phyloP scores from a whole-genome alignment of 2,329 filamentous ascomycete species.

The Daldinia eschscholtzii region DNA sequence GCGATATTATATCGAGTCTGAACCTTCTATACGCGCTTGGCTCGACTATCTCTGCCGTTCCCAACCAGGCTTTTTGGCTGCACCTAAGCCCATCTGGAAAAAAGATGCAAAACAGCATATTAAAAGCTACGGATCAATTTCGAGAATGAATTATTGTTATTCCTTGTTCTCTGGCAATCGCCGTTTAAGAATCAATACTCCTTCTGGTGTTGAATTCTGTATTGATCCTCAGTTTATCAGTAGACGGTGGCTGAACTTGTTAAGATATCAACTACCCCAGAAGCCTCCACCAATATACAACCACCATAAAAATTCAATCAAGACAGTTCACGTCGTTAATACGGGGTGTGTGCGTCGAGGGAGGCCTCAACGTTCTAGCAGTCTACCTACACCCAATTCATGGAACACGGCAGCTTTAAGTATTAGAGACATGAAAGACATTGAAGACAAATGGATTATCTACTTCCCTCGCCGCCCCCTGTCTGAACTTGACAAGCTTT shows the following conservation, averaged over 20 bases:
- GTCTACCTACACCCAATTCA: constrained; percentile 34
- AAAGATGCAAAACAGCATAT: constrained; percentile 42
- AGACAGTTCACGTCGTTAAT: neutral
- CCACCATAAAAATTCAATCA: neutral
- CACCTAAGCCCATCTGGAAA: constrained; percentile 38
- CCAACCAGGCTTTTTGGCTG: neutral
- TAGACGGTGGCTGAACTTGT: neutral
- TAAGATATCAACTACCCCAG: neutral
- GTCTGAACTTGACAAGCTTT: constrained; percentile 51
- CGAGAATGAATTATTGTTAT: constrained; percentile 30
- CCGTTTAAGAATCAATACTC: constrained; percentile 56
- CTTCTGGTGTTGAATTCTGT: constrained; percentile 54
- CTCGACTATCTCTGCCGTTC: constrained; percentile 21
- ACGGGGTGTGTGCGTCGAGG: constrained; percentile 17
- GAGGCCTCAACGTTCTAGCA: constrained; percentile 36
- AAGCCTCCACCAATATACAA: neutral
- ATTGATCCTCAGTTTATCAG: constrained; percentile 39
- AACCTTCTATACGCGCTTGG: constrained; percentile 33
- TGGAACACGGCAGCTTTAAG: constrained; percentile 36
- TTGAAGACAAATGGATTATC: constrained; percentile 26
- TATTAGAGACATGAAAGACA: neutral
- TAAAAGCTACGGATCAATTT: constrained; percentile 25
- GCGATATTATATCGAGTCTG: constrained; percentile 39
- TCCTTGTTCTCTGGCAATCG: constrained; percentile 45
- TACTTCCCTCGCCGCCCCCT: constrained; percentile 49